Conservation (phyloP, 1,139 yeast species). For the Debaryomyces sp. region DNA sequence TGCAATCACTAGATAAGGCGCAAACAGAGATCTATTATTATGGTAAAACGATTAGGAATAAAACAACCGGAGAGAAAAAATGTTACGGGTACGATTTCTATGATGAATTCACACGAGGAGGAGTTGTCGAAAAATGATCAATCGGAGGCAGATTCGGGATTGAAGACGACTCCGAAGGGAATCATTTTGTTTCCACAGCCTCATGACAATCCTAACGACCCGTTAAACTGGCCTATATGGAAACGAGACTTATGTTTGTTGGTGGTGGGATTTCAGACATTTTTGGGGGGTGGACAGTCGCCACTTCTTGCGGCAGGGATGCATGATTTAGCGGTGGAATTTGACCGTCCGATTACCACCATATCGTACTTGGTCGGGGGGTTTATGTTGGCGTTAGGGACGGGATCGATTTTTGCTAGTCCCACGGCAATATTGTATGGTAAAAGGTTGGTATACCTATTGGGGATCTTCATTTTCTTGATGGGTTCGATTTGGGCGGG, state of each 20-base stretch:
- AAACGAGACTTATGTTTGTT: slow-evolving; percentile 55
- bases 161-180: slow-evolving; percentile 53
- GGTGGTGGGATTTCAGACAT: slow-evolving; percentile 59
- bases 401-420: slow-evolving; percentile 60
- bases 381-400: slow-evolving; percentile 60
- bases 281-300: slow-evolving; percentile 65
- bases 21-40: not conserved
- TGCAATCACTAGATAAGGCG: not conserved
- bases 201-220: slow-evolving; percentile 74
- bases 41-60: slow-evolving; percentile 32
- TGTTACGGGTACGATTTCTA: slow-evolving; percentile 51
- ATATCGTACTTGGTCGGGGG: slow-evolving; percentile 62
- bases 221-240: slow-evolving; percentile 72
- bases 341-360: slow-evolving; percentile 42
- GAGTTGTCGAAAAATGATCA: slow-evolving; percentile 12
- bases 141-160: slow-evolving; percentile 16
- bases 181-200: slow-evolving; percentile 75
- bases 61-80: slow-evolving; percentile 41
- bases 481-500: slow-evolving; percentile 62
- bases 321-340: slow-evolving; percentile 43
- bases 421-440: slow-evolving; percentile 64
- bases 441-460: slow-evolving; percentile 57
- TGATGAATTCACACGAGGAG: slow-evolving; percentile 32
- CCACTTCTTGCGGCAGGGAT: slow-evolving; percentile 65
- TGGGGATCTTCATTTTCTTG: slow-evolving; percentile 52